A percentile compares a stretch with the other conserved stretches of the same genome.
phyloP scores from a whole-genome alignment of 345 rosid species.

The Salix udensis region DNA sequence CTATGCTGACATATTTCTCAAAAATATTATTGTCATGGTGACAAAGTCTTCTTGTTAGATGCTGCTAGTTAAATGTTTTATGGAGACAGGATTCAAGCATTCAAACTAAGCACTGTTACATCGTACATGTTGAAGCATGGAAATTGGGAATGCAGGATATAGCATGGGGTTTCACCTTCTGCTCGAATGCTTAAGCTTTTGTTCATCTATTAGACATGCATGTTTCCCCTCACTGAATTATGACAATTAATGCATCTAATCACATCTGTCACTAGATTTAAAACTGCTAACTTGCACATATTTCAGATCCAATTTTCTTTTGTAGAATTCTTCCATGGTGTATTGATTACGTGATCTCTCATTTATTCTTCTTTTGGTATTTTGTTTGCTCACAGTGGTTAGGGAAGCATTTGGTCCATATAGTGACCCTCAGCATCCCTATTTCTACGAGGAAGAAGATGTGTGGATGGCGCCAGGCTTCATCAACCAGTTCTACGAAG shows the following conservation, averaged over 20 bases:
- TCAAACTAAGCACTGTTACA: too few species aligned
- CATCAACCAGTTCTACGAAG: conserved; percentile 83
- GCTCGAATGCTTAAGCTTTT: too few species aligned
- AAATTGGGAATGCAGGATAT: too few species aligned
- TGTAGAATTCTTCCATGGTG: not conserved
- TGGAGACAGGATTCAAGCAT: too few species aligned
- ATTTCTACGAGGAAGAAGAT: conserved; percentile 87
- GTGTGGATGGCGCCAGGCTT: conserved; percentile 99
- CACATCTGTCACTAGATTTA: not conserved
- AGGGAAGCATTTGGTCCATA: conserved; percentile 93
- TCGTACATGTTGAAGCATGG: too few species aligned
- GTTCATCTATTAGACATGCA: too few species aligned
- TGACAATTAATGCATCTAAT: not conserved
- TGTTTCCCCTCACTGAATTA: too few species aligned
- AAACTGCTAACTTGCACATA: not conserved
- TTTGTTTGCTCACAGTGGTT: conserved; percentile 55
- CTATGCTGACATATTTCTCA: not conserved
- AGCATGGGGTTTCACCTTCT: too few species aligned
- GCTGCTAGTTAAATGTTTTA: too few species aligned
- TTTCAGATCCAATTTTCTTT: not conserved
- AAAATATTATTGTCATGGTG: too few species aligned
- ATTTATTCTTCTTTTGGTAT: not conserved
- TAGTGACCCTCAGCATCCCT: conserved; percentile 86
- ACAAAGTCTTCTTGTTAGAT: too few species aligned
- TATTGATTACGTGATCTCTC: not conserved